A percentile compares a stretch with the other conserved stretches of the same genome.
Evolutionary conservation across 805 yeast genomes (phyloP).

Genomic region (Ogataea pignaliae): DNA sequence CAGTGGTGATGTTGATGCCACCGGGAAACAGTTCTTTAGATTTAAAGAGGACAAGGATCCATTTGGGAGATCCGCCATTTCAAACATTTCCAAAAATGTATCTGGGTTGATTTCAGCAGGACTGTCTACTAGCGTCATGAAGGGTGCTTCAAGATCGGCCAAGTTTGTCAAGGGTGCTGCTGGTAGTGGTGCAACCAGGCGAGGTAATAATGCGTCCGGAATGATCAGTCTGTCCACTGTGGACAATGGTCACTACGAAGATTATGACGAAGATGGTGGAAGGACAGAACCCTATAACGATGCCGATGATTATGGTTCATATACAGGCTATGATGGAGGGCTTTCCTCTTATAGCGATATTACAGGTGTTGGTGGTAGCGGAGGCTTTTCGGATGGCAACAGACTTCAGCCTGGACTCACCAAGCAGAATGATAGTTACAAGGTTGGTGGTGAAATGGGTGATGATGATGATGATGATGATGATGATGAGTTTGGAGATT

Average conservation of each 20-base stretch:
- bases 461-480: constrained; percentile 8
- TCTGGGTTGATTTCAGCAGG: constrained; percentile 7
- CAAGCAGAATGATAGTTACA: not conserved
- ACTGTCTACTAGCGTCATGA: not conserved
- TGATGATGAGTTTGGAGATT: constrained; percentile 24
- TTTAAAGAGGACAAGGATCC: constrained; percentile 15
- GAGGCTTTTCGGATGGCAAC: not conserved
- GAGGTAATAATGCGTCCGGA: too few relatives aligned
- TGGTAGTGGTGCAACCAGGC: too few relatives aligned
- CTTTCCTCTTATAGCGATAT: too few relatives aligned
- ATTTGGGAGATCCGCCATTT: constrained; percentile 16
- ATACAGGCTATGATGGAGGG: too few relatives aligned
- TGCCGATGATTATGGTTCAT: too few relatives aligned
- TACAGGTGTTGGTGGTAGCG: too few relatives aligned
- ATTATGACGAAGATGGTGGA: not conserved
- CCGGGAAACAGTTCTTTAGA: not conserved
- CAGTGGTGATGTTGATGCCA: too few relatives aligned
- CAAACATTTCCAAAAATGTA: constrained; percentile 16
- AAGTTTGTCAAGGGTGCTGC: too few relatives aligned
- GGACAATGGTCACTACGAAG: not conserved
- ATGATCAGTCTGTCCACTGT: not conserved
- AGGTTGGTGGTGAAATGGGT: not conserved
- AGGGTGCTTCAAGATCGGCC: too few relatives aligned
- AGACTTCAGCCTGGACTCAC: not conserved
- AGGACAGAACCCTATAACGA: not conserved